Evolutionary conservation across 1,139 yeast genomes (phyloP), one percentile per base, ranked within the genome.

Genomic region (Cylindricascospora bacillispora): DNA sequence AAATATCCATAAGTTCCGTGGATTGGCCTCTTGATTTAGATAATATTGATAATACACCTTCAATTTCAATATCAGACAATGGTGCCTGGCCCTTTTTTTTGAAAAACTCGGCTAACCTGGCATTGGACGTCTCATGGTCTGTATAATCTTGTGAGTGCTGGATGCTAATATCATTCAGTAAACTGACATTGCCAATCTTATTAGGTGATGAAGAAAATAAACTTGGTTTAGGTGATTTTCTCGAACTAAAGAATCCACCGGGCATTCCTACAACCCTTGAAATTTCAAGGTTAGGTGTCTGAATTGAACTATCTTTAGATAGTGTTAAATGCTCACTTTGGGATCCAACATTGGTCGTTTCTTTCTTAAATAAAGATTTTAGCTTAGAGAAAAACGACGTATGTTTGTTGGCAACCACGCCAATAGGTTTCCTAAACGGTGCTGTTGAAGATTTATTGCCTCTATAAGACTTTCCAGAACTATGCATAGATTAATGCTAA

Each of bases 31-130:
- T 39, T 9, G 63, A 55, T 32, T 58, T 60, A 36, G 51, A 68
- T 50, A 65, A 62, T 15, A 75, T 45, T 2, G 93, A 70, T 46
- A 80, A 55, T 0, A 85, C 93, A 4, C 95, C 95, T 47, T 78
- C 93, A 40, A 76, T 68, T 52, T 86, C 97, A 28, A 83, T 63
- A 12, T 77, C 85, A 7, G 75, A 65, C 36, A 85, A 60, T 6
- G 92, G 86, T 12, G 59, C 58, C 36, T 74, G 70, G n/a, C 95
- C 95, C 48, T 81, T 83, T 23, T 60, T 62, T 21, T 66, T 65
- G 53, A 85, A 85, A 48, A 85, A 85, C 24, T 66, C 71, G 5
- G 86, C 77, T 34, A 85, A 60, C 17, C 71, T 65, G 2, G 48
- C 47, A 31, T 46, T 46, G 2, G 49, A 43, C 4, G 32, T 26